Base-by-base conservation (phyloP, 768 basidiomycete genomes). In the Solioccasus polychromus region DNA sequence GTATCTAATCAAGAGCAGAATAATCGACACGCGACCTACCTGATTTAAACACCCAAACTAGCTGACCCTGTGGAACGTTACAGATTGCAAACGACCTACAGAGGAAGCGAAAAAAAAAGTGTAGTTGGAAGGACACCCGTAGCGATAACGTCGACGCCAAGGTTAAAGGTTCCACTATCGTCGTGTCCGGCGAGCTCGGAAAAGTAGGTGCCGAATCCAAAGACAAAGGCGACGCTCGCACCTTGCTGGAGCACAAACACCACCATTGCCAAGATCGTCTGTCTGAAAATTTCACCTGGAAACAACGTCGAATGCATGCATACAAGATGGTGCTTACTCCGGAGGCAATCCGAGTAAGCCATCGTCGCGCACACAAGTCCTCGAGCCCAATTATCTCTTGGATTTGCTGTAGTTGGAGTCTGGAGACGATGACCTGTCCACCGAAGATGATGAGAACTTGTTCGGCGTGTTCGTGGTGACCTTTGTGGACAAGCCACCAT, bases 151-250 rank as follows among this genome's bases (percentile, higher is more conserved):
- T 60, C 60, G 17, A 63, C 31, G 10, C 64, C 64, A 4, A 69
- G 60, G 42, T 66, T 53, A 42, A 69, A 69, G 1, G 68, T 63
- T 1, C 60, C 57, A 40, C 32, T 40, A 11, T 48, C 31, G 4
- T 52, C 43, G 39, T 69, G 65, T 20, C 67, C 63, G 14, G 67
- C 58, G 28, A 69, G 68, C 48, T 68, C 64, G 29, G 69, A 68
- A 48, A 68, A 68, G 57, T 68, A 69, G 37, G 58, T 59, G 14
- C 61, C 57, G 39, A 39, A 63, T n/a, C 59, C 56, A 39, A 62
- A 42, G 8, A 62, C 53, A 41, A 63, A 64, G 25, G 54, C 52
- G 2, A 61, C 57, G 60, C 62, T 62, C 40, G 60, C 49, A 4
- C 34, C 32, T 44, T 63, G 57, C 39, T 64, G 61, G 19, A 63